These are phyloP conservation scores for Debaryomyces psychrophilus DNA, from an alignment of 1,139 yeast species.

Conservation along the genomic window DNA sequence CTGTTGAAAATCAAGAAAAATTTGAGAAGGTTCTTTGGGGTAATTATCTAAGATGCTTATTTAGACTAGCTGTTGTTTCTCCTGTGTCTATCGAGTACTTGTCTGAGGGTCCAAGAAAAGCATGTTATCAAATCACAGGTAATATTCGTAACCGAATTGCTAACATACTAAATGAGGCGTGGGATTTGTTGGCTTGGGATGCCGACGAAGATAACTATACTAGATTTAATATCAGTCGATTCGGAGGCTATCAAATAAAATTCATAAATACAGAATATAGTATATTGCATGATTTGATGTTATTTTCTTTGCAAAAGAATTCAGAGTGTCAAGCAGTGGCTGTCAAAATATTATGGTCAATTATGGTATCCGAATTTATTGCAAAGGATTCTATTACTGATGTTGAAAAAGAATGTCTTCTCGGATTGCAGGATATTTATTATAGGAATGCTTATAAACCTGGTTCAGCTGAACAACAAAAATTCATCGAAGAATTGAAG, in stretches of 20 bases:
- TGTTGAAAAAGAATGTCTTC: conserved; percentile 63
- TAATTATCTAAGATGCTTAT: conserved; percentile 59
- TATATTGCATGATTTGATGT: conserved; percentile 65
- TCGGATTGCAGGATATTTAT: conserved; percentile 68
- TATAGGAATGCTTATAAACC: conserved; percentile 62
- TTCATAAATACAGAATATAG: conserved; percentile 63
- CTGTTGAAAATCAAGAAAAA: conserved; percentile 47
- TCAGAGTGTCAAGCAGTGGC: conserved; percentile 65
- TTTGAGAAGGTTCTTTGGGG: conserved; percentile 68
- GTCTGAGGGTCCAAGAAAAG: conserved; percentile 73
- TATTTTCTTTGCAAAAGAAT: conserved; percentile 72
- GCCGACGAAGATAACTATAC: conserved; percentile 59
- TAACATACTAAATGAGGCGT: conserved; percentile 55
- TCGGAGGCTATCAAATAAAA: conserved; percentile 76
- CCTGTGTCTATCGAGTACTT: conserved; percentile 67
- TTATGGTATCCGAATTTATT: conserved; percentile 67
- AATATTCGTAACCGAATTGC: conserved; percentile 67
- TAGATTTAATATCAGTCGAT: conserved; percentile 63
- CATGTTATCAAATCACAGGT: conserved; percentile 65
- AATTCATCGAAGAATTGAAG: conserved; percentile 55
- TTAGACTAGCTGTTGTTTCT: conserved; percentile 55
- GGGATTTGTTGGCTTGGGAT: conserved; percentile 79
- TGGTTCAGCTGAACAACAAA: conserved; percentile 53
- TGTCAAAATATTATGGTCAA: conserved; percentile 70
- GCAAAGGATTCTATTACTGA: conserved; percentile 61